phyloP scores from a whole-genome alignment of 345 rosid genomes.

The Camelina laxa region DNA sequence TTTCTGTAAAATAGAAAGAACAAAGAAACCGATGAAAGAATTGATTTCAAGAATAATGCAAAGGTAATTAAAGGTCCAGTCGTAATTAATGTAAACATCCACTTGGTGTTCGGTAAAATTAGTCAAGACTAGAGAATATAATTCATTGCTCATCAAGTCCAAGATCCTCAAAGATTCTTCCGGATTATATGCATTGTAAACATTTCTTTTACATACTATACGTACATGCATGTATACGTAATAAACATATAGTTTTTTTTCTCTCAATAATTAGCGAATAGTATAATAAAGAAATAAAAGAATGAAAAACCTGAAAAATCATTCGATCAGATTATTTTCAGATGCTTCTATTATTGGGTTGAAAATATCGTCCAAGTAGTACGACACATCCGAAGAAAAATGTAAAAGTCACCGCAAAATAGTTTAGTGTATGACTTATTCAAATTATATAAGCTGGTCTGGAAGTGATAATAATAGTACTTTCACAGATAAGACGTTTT shows the following conservation, averaged over 20 bases:
- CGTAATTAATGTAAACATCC: conserved; percentile 44
- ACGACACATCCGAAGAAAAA: conserved; percentile 22
- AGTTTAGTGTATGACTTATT: conserved; percentile 8
- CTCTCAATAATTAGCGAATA: conserved; percentile 14
- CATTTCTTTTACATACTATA: conserved; percentile 14
- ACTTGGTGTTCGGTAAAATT: conserved; percentile 44
- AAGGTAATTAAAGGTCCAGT: not conserved
- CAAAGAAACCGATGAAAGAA: not conserved
- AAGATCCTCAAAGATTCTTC: conserved; percentile 39
- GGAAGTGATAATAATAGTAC: not conserved
- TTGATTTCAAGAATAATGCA: conserved; percentile 16
- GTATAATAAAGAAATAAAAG: not conserved
- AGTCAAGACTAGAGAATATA: conserved; percentile 43
- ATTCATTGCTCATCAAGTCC: conserved; percentile 44
- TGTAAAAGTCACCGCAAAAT: conserved; percentile 8
- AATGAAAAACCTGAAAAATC: not conserved
- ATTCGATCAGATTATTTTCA: conserved; percentile 11
- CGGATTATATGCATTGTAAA: conserved; percentile 35
- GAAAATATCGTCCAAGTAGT: conserved; percentile 22
- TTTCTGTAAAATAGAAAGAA: conserved; percentile 24
- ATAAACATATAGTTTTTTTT: not conserved
- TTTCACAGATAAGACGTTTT: not conserved
- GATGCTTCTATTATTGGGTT: conserved; percentile 26
- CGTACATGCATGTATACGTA: not conserved
- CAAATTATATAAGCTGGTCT: conserved; percentile 17